These are phyloP conservation scores for Blastobotrys illinoisensis DNA, from an alignment of 1,139 yeast species.

Conservation along the genomic window DNA sequence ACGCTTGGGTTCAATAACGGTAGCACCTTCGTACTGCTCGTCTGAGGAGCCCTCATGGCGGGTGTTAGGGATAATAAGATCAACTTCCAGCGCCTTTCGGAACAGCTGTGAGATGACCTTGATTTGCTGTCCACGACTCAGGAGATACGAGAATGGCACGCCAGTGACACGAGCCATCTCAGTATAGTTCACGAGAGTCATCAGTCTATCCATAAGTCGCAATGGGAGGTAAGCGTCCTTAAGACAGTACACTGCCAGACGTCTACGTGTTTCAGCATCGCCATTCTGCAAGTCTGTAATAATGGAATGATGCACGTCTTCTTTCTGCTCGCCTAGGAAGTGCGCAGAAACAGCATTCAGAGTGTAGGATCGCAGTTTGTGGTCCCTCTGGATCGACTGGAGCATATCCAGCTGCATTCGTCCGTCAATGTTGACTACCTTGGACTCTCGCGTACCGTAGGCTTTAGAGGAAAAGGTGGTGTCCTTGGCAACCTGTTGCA, in stretches of 20 bases:
- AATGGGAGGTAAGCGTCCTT: slow-evolving; percentile 93
- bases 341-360: slow-evolving; percentile 93
- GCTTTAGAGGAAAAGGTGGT: slow-evolving; percentile 90
- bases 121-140: slow-evolving; percentile 94
- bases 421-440: slow-evolving; percentile 89
- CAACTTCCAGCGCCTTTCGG: slow-evolving; percentile 81
- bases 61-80: slow-evolving; percentile 86
- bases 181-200: slow-evolving; percentile 95
- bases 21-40: slow-evolving; percentile 98
- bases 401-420: slow-evolving; percentile 90
- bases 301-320: slow-evolving; percentile 95
- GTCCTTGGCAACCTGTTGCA: slow-evolving; percentile 74
- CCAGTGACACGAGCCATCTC: slow-evolving; percentile 99
- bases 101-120: slow-evolving; percentile 93
- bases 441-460: slow-evolving; percentile 92
- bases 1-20: slow-evolving; percentile 92
- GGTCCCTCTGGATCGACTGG: slow-evolving; percentile 91
- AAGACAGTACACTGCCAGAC: slow-evolving; percentile 94
- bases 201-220: slow-evolving; percentile 79
- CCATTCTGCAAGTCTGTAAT: slow-evolving; percentile 95
- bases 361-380: slow-evolving; percentile 89
- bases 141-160: slow-evolving; percentile 86
- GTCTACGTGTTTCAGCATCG: slow-evolving; percentile 81
- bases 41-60: slow-evolving; percentile 70
- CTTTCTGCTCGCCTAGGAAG: slow-evolving; percentile 91